Evolutionary conservation across 257 asterid species (phyloP).

Genomic region (Capsicum baccatum): DNA sequence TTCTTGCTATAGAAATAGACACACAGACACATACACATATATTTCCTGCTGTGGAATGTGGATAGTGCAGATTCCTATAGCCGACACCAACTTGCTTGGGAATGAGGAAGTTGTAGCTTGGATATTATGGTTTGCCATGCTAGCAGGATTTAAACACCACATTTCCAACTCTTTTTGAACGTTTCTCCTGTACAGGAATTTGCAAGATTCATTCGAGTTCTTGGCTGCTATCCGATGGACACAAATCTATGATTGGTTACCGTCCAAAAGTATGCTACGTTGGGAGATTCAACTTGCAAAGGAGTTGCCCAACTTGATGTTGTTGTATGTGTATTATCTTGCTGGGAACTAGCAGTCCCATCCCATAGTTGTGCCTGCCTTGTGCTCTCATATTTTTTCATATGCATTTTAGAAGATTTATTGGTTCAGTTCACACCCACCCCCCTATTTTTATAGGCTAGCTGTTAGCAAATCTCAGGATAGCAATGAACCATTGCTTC

Average conservation of each 20-base stretch:
- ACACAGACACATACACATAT: neutral
- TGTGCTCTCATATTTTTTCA: constrained; percentile 14
- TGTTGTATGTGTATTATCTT: constrained; percentile 21
- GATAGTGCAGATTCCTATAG: neutral
- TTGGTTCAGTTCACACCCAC: constrained; percentile 6
- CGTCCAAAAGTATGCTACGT: neutral
- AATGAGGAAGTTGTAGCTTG: neutral
- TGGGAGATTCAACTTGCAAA: constrained; percentile 6
- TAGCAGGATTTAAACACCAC: neutral
- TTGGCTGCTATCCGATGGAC: constrained; percentile 68
- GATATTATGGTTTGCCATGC: neutral
- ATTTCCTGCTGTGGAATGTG: neutral
- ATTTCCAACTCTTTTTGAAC: neutral
- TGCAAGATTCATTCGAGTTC: constrained; percentile 65
- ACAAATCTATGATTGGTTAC: constrained; percentile 35
- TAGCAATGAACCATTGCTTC: neutral
- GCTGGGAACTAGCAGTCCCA: constrained; percentile 12
- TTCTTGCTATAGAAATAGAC: neutral
- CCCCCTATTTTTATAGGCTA: constrained; percentile 8
- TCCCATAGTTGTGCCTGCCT: neutral
- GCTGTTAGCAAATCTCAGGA: constrained; percentile 21
- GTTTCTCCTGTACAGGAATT: constrained; percentile 49
- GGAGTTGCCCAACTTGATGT: constrained; percentile 2
- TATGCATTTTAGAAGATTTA: constrained; percentile 1
- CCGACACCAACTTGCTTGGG: neutral